Base-by-base conservation (phyloP, 176 grass and related monocot species). In the Calamus simplicifolius region DNA sequence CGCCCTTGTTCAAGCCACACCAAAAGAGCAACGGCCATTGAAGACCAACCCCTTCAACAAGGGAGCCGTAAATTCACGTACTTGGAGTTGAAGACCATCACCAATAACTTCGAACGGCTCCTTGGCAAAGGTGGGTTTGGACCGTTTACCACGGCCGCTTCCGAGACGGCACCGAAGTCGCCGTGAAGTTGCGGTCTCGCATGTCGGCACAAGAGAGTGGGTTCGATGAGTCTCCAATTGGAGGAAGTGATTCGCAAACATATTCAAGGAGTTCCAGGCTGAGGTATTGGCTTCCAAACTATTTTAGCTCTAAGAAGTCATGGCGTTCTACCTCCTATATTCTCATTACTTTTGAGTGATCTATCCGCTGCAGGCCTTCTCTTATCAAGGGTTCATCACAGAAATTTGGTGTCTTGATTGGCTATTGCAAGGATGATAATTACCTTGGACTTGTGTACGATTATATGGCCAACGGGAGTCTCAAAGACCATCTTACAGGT, bases 111-210 rank as follows among this genome's bases (percentile, higher is more conserved):
- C 51, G 76, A 18, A 50, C 69, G 78, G 69, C 66, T 82, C 63
- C 68, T 95, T 58, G 89, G 85, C 3, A 25, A 58, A 62, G 89
- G 85, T 77, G 89, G 85, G 27, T 95, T 89, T 77, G 89, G 68
- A 23, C 49, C 68, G 81, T 89, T 5, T 95, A 71, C 53, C 50
- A 82, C 14, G 89, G 89, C 3, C 38, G 70, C 67, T 64, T 95
- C 18, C 69, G 85, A 75, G 69, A 89, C 55, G 75, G 54, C 49
- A 89, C 16, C 19, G 71, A 83, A 74, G 79, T 95, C 77, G 89
- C 89, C 18, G 73, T 95, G 25, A 95, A 95, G 75, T 66, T 82
- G 25, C 48, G 19, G 10, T 85, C 78, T 56, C 56, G 64, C 52
- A 18, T 57, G 65, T 82, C 85, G 49, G 18, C 78, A 18, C 81